Evolutionary conservation across 2,329 filamentous ascomycete genomes (phyloP).

Genomic region (Ustulina deusta): DNA sequence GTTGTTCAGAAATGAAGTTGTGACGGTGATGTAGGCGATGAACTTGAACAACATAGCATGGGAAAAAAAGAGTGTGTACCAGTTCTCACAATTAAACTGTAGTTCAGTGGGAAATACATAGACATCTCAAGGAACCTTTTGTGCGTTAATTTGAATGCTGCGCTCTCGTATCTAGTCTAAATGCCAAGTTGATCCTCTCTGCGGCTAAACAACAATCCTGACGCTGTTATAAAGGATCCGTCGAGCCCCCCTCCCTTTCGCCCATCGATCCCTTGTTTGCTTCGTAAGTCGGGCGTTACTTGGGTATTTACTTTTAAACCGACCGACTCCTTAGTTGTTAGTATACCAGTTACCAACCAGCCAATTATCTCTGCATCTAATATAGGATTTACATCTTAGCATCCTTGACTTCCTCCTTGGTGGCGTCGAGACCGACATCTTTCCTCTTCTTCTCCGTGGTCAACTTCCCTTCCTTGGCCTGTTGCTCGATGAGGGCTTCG

Average conservation of each 20-base stretch:
- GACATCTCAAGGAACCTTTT: too few relatives aligned
- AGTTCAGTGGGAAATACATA: not conserved
- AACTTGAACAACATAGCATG: not conserved
- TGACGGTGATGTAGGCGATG: not conserved
- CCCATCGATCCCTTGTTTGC: not conserved
- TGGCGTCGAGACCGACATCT: constrained; percentile 51
- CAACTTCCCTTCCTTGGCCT: constrained; percentile 59
- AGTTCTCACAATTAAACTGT: not conserved
- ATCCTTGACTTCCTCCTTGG: constrained; percentile 53
- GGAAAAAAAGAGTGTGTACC: not conserved
- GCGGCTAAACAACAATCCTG: not conserved
- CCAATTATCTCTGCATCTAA: not conserved
- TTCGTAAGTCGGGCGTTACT: not conserved
- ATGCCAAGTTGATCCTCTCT: constrained; percentile 2
- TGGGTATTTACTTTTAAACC: not conserved
- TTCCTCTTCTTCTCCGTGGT: constrained; percentile 58
- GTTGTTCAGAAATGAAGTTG: constrained; percentile 1
- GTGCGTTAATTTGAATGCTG: too few relatives aligned
- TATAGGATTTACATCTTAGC: constrained; percentile 55
- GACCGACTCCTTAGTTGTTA: not conserved
- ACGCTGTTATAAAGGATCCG: not conserved
- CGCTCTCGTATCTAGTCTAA: not conserved
- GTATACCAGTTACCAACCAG: not conserved
- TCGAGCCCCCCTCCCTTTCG: not conserved
- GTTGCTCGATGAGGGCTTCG: constrained; percentile 61